Evolutionary conservation across 805 yeast species (phyloP), one percentile per base, ranked within the genome.

Genomic region (Peterozyma toletana): DNA sequence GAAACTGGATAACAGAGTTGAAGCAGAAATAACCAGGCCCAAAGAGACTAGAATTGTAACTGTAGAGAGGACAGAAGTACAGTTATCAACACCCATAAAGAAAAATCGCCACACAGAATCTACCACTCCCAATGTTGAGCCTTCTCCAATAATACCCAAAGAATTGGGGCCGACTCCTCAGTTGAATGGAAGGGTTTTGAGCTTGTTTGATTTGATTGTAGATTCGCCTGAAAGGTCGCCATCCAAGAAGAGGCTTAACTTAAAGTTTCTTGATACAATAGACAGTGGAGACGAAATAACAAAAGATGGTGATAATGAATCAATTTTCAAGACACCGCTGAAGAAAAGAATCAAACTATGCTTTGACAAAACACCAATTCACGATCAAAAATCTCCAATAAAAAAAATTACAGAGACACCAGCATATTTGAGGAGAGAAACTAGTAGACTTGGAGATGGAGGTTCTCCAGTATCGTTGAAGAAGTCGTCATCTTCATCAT

Each of bases 161-260:
- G 84, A 78, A 47, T 57, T 86, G 11, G 95, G 95, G 0, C 96
- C 96, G 1, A 87, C 96, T 0, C 96, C 96, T 0, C 96, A 87
- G 52, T 71, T 86, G 9, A 71, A 81, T 48, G 96, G 96, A 0
- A 74, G 83, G 43, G 85, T 86, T 0, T 58, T 85, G 31, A 80
- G 93, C 14, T 68, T 87, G 3, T 82, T 87, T 55, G 95, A 86
- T 48, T 66, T 79, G 42, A 41, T 41, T 6, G 39, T 18, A 15
- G 21, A 15, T 15, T 16, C 38, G 6, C 33, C 38, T 3, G 37
- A 21, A 55, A 54, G 43, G 14, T 40, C 48, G 6, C 46, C 30
- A 18, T 9, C 21, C 30, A 37, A 17, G 29, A 37, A n/a, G 30
- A 37, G 30, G 15, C 5, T 27, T 9, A 18, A 17, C n/a, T 10